These are phyloP conservation scores for Aspergillus felis DNA, from an alignment of 2,329 filamentous ascomycete species.

Conservation along the genomic window DNA sequence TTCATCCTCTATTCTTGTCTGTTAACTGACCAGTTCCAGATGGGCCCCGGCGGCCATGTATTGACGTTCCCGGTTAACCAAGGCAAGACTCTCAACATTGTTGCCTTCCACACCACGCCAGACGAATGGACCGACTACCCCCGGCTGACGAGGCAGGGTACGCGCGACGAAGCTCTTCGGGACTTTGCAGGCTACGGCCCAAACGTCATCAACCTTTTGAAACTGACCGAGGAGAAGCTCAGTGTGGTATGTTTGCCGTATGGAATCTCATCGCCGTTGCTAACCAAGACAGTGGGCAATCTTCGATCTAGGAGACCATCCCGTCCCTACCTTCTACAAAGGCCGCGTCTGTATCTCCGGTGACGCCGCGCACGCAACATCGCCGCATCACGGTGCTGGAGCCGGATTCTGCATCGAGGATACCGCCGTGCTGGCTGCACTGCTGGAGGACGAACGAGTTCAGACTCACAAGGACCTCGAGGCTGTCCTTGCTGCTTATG, in stretches of 20 bases:
- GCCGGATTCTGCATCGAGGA: conserved; percentile 34
- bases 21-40: conserved; percentile 6
- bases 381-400: conserved; percentile 40
- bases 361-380: conserved; percentile 41
- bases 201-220: conserved; percentile 21
- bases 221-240: conserved; percentile 26
- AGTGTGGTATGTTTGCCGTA: conserved; percentile 15
- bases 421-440: conserved; percentile 23
- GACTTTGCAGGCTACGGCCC: conserved; percentile 21
- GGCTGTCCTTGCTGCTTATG: conserved; percentile 27
- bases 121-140: conserved; percentile 23
- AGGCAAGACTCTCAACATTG: conserved; percentile 47
- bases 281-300: conserved; percentile 34
- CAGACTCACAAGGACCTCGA: conserved; percentile 19
- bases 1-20: background rate
- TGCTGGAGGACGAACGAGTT: conserved; percentile 24
- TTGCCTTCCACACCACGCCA: conserved; percentile 34
- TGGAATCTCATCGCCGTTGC: background rate
- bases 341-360: conserved; percentile 33
- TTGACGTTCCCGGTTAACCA: conserved; percentile 49
- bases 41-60: conserved; percentile 44
- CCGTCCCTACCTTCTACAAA: conserved; percentile 35
- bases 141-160: conserved; percentile 16
- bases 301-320: conserved; percentile 37
- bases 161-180: conserved; percentile 18